phyloP scores from a whole-genome alignment of 257 asterid species.

The Leonotis leonurus region DNA sequence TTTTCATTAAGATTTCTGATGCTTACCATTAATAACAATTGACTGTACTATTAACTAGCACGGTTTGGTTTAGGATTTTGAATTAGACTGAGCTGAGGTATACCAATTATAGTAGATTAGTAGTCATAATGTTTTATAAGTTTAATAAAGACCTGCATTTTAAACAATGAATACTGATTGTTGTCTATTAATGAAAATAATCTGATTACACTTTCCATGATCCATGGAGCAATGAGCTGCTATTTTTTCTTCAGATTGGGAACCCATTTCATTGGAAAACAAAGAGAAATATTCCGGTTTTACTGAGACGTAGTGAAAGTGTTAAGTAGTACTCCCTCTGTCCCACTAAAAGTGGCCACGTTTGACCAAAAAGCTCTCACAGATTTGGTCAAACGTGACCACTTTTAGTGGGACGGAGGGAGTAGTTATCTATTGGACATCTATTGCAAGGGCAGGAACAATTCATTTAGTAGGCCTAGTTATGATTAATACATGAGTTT shows the following conservation, averaged over 20 bases:
- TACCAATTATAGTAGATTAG: too few species aligned
- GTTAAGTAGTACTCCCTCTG: too few species aligned
- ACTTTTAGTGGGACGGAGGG: background rate
- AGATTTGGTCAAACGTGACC: too few species aligned
- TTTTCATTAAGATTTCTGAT: background rate
- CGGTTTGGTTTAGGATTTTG: background rate
- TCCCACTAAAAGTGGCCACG: too few species aligned
- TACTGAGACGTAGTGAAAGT: too few species aligned
- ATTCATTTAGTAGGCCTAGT: background rate
- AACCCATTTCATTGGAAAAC: background rate
- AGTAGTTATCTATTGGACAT: background rate
- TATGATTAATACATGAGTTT: constrained; percentile 2
- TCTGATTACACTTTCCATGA: too few species aligned
- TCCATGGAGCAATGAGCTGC: too few species aligned
- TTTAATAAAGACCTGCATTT: background rate
- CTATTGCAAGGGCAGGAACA: too few species aligned
- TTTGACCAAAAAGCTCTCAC: too few species aligned
- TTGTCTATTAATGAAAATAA: too few species aligned
- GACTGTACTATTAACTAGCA: background rate
- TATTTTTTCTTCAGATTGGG: too few species aligned
- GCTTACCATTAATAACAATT: background rate
- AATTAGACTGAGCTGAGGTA: background rate
- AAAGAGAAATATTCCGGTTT: background rate
- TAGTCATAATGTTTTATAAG: background rate
- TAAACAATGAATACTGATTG: too few species aligned